Percentiles rank a stretch among this genome's conserved stretches.
These are phyloP conservation scores for Mariannaea elegans DNA, from an alignment of 2,329 filamentous ascomycete species.

Conservation along the genomic window DNA sequence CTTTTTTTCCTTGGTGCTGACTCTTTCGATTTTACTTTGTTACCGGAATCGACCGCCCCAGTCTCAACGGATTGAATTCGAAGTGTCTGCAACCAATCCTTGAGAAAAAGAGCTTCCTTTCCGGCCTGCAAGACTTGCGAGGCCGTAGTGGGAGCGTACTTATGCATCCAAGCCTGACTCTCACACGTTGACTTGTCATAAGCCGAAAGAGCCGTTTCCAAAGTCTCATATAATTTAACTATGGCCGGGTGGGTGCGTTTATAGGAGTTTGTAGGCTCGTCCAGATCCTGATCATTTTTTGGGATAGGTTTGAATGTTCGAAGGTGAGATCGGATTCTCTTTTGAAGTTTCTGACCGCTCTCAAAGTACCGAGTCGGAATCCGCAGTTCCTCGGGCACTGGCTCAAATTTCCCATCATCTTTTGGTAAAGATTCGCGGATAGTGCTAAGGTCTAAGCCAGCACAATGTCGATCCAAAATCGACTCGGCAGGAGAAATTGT, in stretches of 20 bases:
- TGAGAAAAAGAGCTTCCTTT: slow-evolving; percentile 74
- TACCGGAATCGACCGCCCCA: slow-evolving; percentile 51
- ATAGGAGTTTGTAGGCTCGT: slow-evolving; percentile 42
- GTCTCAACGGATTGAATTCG: slow-evolving; percentile 81
- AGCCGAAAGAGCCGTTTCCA: slow-evolving; percentile 73
- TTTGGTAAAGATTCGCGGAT: slow-evolving; percentile 42
- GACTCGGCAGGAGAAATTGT: slow-evolving; percentile 53
- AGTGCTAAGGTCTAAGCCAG: slow-evolving; percentile 37
- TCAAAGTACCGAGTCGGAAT: slow-evolving; percentile 66
- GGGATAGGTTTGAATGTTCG: slow-evolving; percentile 37
- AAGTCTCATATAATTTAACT: slow-evolving; percentile 63
- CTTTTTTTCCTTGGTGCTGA: slow-evolving; percentile 65
- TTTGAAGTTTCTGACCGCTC: slow-evolving; percentile 63
- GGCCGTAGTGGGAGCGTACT: slow-evolving; percentile 79
- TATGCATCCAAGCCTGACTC: slow-evolving; percentile 77
- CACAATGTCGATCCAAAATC: slow-evolving; percentile 47
- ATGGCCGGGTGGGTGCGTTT: slow-evolving; percentile 65
- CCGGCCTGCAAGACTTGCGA: slow-evolving; percentile 79
- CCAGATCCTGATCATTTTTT: slow-evolving; percentile 41
- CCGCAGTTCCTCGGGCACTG: slow-evolving; percentile 59
- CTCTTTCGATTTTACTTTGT: slow-evolving; percentile 43
- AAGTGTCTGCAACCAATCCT: slow-evolving; percentile 82
- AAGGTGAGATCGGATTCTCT: slow-evolving; percentile 57
- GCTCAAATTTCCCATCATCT: slow-evolving; percentile 51
- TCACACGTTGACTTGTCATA: slow-evolving; percentile 86